phyloP scores from a whole-genome alignment of 1,284 basidiomycete genomes.

The Malassezia sp. region DNA sequence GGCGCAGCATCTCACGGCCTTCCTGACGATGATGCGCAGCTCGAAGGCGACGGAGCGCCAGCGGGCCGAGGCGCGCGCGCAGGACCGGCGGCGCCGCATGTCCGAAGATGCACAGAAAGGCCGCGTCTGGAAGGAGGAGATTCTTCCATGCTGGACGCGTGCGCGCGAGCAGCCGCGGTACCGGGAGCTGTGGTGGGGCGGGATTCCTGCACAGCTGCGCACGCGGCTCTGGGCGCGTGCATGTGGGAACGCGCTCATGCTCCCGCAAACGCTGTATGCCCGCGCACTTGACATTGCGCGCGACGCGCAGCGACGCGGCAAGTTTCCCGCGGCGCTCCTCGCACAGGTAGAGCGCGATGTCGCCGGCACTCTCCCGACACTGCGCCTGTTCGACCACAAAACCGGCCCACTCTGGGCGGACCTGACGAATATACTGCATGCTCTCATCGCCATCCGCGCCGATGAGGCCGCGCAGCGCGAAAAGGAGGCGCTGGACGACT shows the following conservation, averaged over 20 bases:
- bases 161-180: constrained; percentile 59
- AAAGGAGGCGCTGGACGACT: not conserved
- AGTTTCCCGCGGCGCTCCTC: constrained; percentile 49
- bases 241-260: constrained; percentile 73
- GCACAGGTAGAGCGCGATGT: constrained; percentile 69
- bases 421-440: constrained; percentile 71
- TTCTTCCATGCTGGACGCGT: constrained; percentile 70
- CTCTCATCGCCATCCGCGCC: constrained; percentile 79
- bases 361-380: constrained; percentile 62
- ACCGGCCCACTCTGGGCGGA: constrained; percentile 75
- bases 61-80: constrained; percentile 22
- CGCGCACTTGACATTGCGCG: constrained; percentile 17
- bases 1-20: constrained; percentile 8
- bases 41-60: constrained; percentile 27
- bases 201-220: constrained; percentile 73
- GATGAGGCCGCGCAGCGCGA: constrained; percentile 55
- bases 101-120: constrained; percentile 57
- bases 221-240: constrained; percentile 76
- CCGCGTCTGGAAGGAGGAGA: constrained; percentile 63
- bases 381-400: constrained; percentile 73
- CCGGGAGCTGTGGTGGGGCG: constrained; percentile 77
- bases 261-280: constrained; percentile 49
- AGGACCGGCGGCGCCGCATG: constrained; percentile 12
- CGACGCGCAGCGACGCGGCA: constrained; percentile 1
- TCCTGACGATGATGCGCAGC: constrained; percentile 63